Evolutionary conservation across 2,329 filamentous ascomycete species (phyloP), one percentile per base, ranked within the genome.

Genomic region (Chrysoporthe austroafricana): DNA sequence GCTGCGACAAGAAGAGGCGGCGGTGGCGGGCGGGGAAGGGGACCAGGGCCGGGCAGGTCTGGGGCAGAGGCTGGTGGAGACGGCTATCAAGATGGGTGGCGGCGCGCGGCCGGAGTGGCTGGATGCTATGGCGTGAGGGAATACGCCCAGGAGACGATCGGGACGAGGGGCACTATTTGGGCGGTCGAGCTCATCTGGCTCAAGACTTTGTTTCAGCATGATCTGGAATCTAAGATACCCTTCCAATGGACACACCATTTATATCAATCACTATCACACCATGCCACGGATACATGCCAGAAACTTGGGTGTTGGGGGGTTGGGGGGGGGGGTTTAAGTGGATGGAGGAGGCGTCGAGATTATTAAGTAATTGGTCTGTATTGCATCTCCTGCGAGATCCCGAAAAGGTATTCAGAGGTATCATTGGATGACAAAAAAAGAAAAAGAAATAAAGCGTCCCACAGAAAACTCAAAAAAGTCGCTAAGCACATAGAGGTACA

Each of bases 1-100:
- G 68, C 18, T 81, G 42, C 26, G 26, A 26, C 26, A 26, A 26
- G 26, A 26, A 26, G 26, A 71, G 72, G 46, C 59, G 57, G 57
- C 62, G 36, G 70, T 26, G 62, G 50, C 36, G 5, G 39, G 39
- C 4, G 48, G 21, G 34, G 36, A 6, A 34, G 36, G 3, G 26
- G 21, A 13, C 8, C 42, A 3, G 42, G 32, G 18, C 26, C 26
- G 32, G 48, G 14, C 34, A n/a, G 43, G 26, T 36, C 54, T 57
- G 18, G 64, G 52, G 3, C 34, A 63, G 60, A 66, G 56, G 14
- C 44, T 71, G 52, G 64, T 71, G 54, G 66, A 64, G 11, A 66
- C 67, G 44, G 68, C 52, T 34, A n/a, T 62, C 7, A 57, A 48
- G 1, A 64, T 69, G 64, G 36, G 59, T 21, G 62, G 58, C 1